Percentiles rank a stretch among this genome's conserved stretches.
These are phyloP conservation scores for Diplodia scrobiculata DNA, from an alignment of 2,329 filamentous ascomycete genomes.

Conservation along the genomic window DNA sequence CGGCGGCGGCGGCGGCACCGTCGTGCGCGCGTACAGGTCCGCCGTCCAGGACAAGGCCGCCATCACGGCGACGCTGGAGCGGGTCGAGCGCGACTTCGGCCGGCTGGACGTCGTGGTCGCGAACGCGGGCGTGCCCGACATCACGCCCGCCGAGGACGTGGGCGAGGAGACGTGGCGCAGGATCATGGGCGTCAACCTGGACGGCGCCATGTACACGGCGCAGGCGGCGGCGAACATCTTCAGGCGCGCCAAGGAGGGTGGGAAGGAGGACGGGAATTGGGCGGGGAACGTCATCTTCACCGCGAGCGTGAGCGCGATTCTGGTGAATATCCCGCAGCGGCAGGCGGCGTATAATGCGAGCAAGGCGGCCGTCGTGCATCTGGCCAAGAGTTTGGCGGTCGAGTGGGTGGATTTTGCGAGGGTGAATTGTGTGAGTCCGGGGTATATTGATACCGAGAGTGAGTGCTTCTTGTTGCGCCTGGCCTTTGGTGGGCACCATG, in stretches of 20 bases:
- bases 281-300: slow-evolving; percentile 45
- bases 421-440: slow-evolving; percentile 27
- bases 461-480: not conserved
- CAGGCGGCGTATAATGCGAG: slow-evolving; percentile 39
- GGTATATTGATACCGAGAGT: slow-evolving; percentile 29
- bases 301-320: slow-evolving; percentile 43
- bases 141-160: slow-evolving; percentile 25
- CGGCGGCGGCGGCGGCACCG: slow-evolving; percentile 1
- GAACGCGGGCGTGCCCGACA: slow-evolving; percentile 27
- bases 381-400: slow-evolving; percentile 33
- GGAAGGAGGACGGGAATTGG: slow-evolving; percentile 32
- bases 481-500: no score
- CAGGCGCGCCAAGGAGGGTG: slow-evolving; percentile 38
- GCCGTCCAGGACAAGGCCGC: slow-evolving; percentile 31
- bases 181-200: slow-evolving; percentile 29
- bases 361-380: slow-evolving; percentile 35
- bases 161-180: slow-evolving; percentile 8
- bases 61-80: slow-evolving; percentile 28
- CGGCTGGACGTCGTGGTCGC: slow-evolving; percentile 30
- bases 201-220: slow-evolving; percentile 46
- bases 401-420: slow-evolving; percentile 36
- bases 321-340: slow-evolving; percentile 48
- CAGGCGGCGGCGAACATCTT: slow-evolving; percentile 46
- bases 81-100: slow-evolving; percentile 27
- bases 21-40: slow-evolving; percentile 33